These are phyloP conservation scores for Lotus japonicus DNA, from an alignment of 306 rosid species.

Conservation along the genomic window DNA sequence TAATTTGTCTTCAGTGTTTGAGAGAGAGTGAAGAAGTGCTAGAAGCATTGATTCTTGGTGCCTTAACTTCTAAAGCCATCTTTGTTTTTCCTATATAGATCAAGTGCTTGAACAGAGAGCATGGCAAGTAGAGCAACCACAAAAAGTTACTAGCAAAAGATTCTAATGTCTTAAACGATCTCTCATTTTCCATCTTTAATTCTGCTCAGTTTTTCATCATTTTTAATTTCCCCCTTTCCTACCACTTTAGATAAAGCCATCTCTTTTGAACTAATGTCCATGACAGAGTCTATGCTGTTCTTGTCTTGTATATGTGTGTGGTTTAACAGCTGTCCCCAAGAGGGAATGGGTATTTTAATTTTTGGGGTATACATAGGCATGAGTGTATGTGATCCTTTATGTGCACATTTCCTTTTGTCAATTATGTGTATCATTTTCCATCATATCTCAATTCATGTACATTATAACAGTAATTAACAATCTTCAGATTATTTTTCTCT, in stretches of 20 bases:
- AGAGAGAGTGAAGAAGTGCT: not conserved
- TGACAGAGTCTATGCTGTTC: constrained; percentile 1
- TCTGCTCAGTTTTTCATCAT: not conserved
- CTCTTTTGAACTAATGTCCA: not conserved
- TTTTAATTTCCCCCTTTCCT: not conserved
- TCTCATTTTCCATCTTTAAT: not conserved
- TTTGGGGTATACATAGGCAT: not conserved
- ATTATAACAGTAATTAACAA: too few relatives aligned
- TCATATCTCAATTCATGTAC: too few relatives aligned
- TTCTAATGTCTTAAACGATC: not conserved
- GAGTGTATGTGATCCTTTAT: not conserved
- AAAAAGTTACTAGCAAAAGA: not conserved
- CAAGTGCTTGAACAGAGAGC: not conserved
- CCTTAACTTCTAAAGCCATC: constrained; percentile 3
- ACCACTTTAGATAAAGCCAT: not conserved
- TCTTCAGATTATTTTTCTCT: too few relatives aligned
- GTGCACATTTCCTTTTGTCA: not conserved
- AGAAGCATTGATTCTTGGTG: constrained; percentile 13
- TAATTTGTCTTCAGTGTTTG: constrained; percentile 7
- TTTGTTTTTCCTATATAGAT: constrained; percentile 10
- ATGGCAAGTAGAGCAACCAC: not conserved
- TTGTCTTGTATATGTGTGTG: not conserved
- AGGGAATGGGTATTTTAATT: not conserved
- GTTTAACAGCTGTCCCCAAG: not conserved
- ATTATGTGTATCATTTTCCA: not conserved